Percentiles rank a stretch among this genome's conserved stretches.
Evolutionary conservation across 257 asterid genomes (phyloP).

Genomic region (Solanum stenotomum): DNA sequence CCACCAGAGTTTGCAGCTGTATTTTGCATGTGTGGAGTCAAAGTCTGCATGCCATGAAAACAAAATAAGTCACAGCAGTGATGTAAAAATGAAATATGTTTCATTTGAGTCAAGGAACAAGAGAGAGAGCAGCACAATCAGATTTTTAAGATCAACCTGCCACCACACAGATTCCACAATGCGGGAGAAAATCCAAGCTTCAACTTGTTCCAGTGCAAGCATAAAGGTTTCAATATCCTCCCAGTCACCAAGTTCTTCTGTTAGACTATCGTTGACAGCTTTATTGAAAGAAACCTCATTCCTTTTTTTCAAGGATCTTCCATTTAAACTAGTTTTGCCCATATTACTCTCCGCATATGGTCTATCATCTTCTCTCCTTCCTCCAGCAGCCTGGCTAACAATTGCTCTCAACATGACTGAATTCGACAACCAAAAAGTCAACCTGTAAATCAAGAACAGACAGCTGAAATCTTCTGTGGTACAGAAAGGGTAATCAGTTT

Average conservation of each 20-base stretch:
- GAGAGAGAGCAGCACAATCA: background rate
- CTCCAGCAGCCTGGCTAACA: constrained; percentile 57
- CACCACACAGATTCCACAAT: constrained; percentile 93
- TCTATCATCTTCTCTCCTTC: constrained; percentile 22
- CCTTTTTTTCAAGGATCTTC: constrained; percentile 7
- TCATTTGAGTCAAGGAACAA: background rate
- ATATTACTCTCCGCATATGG: constrained; percentile 8
- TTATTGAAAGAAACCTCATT: background rate
- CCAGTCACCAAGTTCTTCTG: constrained; percentile 39
- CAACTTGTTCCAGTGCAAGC: constrained; percentile 66
- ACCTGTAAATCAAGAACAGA: constrained; percentile 34
- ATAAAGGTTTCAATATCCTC: constrained; percentile 62
- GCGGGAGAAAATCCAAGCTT: constrained; percentile 87
- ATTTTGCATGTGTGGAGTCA: constrained; percentile 93
- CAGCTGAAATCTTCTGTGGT: background rate
- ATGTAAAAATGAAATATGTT: background rate
- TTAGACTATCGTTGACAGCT: constrained; percentile 23
- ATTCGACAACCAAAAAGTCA: constrained; percentile 93
- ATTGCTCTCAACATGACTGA: constrained; percentile 79
- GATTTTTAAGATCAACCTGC: constrained; percentile 52
- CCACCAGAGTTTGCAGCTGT: constrained; percentile 34
- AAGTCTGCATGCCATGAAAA: constrained; percentile 41
- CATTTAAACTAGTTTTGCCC: background rate
- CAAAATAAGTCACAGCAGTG: background rate
- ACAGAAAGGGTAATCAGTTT: background rate